Percentiles rank a stretch among this genome's conserved stretches.
Evolutionary conservation across 805 yeast species (phyloP).

Genomic region (Zygosaccharomyces gambellarensis): DNA sequence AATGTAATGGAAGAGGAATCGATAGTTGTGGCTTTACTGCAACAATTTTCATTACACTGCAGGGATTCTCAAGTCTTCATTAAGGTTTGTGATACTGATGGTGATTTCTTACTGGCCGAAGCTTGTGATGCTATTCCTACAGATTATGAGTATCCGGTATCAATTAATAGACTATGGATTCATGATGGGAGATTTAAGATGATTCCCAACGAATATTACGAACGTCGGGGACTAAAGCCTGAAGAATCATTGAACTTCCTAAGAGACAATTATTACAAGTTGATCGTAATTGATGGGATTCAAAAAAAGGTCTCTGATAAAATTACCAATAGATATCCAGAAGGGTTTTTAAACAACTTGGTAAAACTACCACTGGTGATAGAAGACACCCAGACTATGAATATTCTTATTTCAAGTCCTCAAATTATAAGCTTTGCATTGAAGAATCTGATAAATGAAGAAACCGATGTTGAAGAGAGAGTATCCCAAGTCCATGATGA

Average conservation of each 20-base stretch:
- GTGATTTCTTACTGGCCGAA: conserved; percentile 52
- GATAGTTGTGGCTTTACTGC: conserved; percentile 40
- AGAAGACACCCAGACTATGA: conserved; percentile 16
- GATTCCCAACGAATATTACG: conserved; percentile 39
- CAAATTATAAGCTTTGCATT: conserved; percentile 19
- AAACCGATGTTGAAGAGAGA: not conserved
- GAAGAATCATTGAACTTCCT: conserved; percentile 41
- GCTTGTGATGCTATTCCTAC: conserved; percentile 43
- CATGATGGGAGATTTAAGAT: conserved; percentile 38
- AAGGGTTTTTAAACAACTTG: conserved; percentile 27
- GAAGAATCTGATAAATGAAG: conserved; percentile 13
- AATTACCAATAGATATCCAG: conserved; percentile 28
- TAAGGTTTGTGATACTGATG: conserved; percentile 48
- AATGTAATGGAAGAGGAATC: conserved; percentile 43
- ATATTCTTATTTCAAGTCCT: conserved; percentile 15
- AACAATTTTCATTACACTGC: conserved; percentile 32
- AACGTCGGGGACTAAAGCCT: conserved; percentile 34
- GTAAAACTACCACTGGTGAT: conserved; percentile 13
- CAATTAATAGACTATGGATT: conserved; percentile 50
- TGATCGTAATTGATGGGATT: conserved; percentile 25
- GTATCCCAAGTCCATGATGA: not conserved
- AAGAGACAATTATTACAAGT: conserved; percentile 36
- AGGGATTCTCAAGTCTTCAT: conserved; percentile 38
- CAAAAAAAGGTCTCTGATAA: conserved; percentile 17
- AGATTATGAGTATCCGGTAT: conserved; percentile 40